These are phyloP conservation scores for Aspergillus eucalypticola DNA, from an alignment of 2,329 filamentous ascomycete genomes.

Conservation along the genomic window DNA sequence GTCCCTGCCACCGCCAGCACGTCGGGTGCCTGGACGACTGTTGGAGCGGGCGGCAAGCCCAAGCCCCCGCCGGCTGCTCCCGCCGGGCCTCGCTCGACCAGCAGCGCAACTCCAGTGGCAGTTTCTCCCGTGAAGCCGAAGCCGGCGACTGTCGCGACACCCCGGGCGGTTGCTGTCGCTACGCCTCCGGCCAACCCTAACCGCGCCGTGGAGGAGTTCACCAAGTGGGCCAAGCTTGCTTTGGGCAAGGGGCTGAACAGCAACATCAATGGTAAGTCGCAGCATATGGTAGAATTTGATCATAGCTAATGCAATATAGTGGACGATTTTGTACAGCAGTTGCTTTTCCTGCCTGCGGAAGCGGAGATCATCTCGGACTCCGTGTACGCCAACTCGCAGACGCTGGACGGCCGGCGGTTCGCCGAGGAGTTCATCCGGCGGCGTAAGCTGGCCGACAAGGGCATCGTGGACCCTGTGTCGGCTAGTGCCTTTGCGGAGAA, in stretches of 20 bases:
- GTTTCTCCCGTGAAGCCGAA: conserved; percentile 49
- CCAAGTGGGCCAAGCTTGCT: conserved; percentile 84
- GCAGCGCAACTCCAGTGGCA: conserved; percentile 40
- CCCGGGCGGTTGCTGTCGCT: conserved; percentile 48
- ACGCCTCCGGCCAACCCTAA: conserved; percentile 49
- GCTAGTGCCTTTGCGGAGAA: conserved; percentile 55
- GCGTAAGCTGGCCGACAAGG: conserved; percentile 90
- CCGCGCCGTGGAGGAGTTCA: conserved; percentile 85
- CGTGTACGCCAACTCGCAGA: conserved; percentile 81
- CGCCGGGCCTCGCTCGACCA: conserved; percentile 50
- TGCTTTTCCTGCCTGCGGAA: conserved; percentile 75
- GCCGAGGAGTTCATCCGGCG: conserved; percentile 92
- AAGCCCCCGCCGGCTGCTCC: conserved; percentile 64
- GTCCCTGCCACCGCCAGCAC: conserved; percentile 41
- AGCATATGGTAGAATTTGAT: no score
- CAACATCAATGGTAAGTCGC: conserved; percentile 63
- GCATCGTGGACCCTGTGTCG: conserved; percentile 69
- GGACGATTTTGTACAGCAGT: conserved; percentile 74
- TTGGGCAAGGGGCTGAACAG: conserved; percentile 72
- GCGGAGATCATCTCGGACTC: conserved; percentile 82
- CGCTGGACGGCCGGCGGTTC: conserved; percentile 90
- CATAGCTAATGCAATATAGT: conserved; percentile 51
- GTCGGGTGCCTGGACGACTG: conserved; percentile 80
- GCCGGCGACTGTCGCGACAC: conserved; percentile 57
- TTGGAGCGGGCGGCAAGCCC: conserved; percentile 88